Evolutionary conservation across 2,329 filamentous ascomycete species (phyloP), one percentile per base, ranked within the genome.

Genomic region (Paradendryphiella salina): DNA sequence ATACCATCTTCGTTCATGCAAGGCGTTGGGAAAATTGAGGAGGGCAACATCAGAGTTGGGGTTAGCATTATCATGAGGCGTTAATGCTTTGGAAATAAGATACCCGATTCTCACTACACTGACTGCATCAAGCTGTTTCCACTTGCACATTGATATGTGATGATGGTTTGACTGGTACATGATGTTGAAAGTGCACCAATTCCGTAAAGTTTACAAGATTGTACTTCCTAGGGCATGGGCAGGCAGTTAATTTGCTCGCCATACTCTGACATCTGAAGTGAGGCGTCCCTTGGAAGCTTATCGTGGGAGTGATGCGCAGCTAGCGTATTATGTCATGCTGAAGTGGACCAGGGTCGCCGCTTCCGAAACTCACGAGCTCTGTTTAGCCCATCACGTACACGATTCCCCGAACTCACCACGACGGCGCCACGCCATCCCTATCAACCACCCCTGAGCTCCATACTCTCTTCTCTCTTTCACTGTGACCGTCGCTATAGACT

Each of bases 381-480:
- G 60, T 61, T 60, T 61, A 50, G 56, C 44, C 40, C 57, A 57
- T 61, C 63, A 63, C 61, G 61, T 60, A 54, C 56, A 57, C 51
- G 59, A 57, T 53, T 55, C 57, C 54, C 57, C 58, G 59, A 63
- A 56, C 63, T 42, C 60, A 63, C 50, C 53, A 61, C 59, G 49
- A 64, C 63, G 58, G 57, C 65, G 54, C 59, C 47, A 57, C 59
- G 61, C 65, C 66, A 66, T 68, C 65, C 62, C 63, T 65, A 67
- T 67, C 64, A 55, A 56, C 57, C 56, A 50, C 55, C 46, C 61
- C 50, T 52, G 56, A 31, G 26, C 52, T 65, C 58, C 49, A 40
- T 51, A 48, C 68, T 65, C 60, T 63, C 39, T 63, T 66, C 64
- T 59, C 52, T 67, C 68, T 57, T 68, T 73, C 63, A 60, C 60